A percentile compares a stretch with the other conserved stretches of the same genome.
Evolutionary conservation across 306 rosid genomes (phyloP).

Genomic region (Spatholobus suberectus): DNA sequence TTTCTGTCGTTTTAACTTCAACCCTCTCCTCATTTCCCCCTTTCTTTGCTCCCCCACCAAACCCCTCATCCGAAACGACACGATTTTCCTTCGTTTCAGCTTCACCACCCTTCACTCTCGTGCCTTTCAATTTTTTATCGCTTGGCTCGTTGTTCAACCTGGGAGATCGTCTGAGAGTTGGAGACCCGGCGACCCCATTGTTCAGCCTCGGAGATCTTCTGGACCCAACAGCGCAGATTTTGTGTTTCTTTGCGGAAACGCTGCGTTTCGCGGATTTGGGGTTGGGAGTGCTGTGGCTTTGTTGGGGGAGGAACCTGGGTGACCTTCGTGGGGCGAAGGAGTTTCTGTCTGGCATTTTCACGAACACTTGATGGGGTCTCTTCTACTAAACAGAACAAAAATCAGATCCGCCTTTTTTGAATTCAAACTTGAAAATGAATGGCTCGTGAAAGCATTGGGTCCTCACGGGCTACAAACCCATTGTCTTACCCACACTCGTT

Average conservation of each 20-base stretch:
- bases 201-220: conserved; percentile 46
- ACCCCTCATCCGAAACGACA: conserved; percentile 14
- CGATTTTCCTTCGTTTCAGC: neutral
- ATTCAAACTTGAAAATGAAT: neutral
- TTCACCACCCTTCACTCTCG: neutral
- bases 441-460: neutral
- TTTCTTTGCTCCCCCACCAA: conserved; percentile 9
- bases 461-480: too few species aligned
- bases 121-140: conserved; percentile 19
- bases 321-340: conserved; percentile 62
- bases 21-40: neutral
- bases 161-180: neutral
- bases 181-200: neutral
- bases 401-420: neutral
- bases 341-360: conserved; percentile 59
- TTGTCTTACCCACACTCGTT: too few species aligned
- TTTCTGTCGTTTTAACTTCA: neutral
- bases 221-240: conserved; percentile 10
- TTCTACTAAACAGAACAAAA: neutral
- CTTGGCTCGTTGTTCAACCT: neutral
- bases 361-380: conserved; percentile 48
- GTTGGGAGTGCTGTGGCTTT: neutral
- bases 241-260: conserved; percentile 21
- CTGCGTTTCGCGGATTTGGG: neutral
- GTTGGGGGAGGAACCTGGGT: conserved; percentile 48